phyloP scores from a whole-genome alignment of 768 basidiomycete genomes.

The Dentipellis sp. region DNA sequence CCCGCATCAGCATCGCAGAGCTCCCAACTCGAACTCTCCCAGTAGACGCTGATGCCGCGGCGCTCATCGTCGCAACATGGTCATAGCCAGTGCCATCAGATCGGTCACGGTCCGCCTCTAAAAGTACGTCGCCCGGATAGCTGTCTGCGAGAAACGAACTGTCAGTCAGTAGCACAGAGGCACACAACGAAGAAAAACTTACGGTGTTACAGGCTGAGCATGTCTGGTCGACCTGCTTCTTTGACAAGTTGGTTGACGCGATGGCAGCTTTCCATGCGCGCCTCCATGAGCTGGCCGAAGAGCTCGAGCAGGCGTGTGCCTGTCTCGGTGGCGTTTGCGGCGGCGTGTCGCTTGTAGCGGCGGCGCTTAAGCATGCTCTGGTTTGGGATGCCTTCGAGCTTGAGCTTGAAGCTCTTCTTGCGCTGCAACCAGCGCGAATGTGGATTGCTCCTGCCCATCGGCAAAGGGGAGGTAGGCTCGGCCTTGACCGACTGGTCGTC shows the following conservation, averaged over 20 bases:
- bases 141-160: neutral
- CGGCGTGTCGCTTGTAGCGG: slow-evolving; percentile 14
- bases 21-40: too few species aligned
- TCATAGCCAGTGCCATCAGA: neutral
- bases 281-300: slow-evolving; percentile 66
- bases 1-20: too few species aligned
- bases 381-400: slow-evolving; percentile 32
- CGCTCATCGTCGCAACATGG: neutral
- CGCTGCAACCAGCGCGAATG: slow-evolving; percentile 44
- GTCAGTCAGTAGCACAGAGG: too few species aligned
- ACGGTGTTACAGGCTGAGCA: slow-evolving; percentile 9
- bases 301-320: slow-evolving; percentile 50
- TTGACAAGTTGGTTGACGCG: slow-evolving; percentile 50
- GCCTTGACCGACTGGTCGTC: slow-evolving; percentile 19
- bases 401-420: slow-evolving; percentile 51
- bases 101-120: neutral
- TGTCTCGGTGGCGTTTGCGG: slow-evolving; percentile 23
- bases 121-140: neutral
- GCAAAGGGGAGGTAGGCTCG: slow-evolving; percentile 21
- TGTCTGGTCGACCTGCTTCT: slow-evolving; percentile 29
- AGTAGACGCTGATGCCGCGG: neutral
- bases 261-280: slow-evolving; percentile 69
- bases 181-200: too few species aligned
- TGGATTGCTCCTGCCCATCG: slow-evolving; percentile 15
- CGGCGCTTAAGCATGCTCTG: slow-evolving; percentile 22